Evolutionary conservation across 1,284 basidiomycete species (phyloP), one percentile per base, ranked within the genome.

Genomic region (Sporisorium reilianum): DNA sequence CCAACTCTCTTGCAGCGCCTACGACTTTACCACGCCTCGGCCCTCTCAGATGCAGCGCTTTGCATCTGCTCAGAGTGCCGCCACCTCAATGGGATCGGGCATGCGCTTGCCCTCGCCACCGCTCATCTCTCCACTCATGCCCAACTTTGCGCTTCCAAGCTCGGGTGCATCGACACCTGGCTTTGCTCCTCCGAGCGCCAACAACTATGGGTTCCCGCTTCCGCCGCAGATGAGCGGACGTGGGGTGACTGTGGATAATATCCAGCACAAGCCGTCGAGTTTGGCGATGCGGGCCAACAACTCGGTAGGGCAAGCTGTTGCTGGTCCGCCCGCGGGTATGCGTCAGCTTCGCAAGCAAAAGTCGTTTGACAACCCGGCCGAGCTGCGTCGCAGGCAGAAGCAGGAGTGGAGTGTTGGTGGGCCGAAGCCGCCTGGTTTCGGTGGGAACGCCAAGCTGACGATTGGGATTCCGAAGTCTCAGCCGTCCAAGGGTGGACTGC

Each of bases 291-390:
- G 7, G 26, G 11, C 42, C 4, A 48, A 6, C 32, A 55, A 45
- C 16, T 28, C 32, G n/a, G 23, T 14, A n/a, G 53, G 42, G 4
- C 36, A 38, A 7, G 32, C 59, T 9, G 4, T 32, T n/a, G 9
- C 45, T 0, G 36, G 16, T 10, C 66, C 66, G 3, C 34, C 32
- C 3, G 22, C 41, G 11, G 48, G 49, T n/a, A 64, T 65, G 34
- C 68, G 73, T 28, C 58, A 54, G 20, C 61, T 72, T 28, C 55
- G 74, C 36, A 76, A 74, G 65, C 70, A 74, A 40, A 74, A 74
- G 36, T 64, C 64, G 34, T 76, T 76, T 25, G 74, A 76, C 44
- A 72, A 72, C 32, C 74, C 74, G 0, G 53, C 64, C 25, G 74
- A 76, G 54, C 54, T 76, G n/a, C 64, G 74, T 25, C 64, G 68